A percentile compares a stretch with the other conserved stretches of the same genome.
These are phyloP conservation scores for Pleurostoma richardsiae DNA, from an alignment of 2,329 filamentous ascomycete genomes.

Conservation along the genomic window DNA sequence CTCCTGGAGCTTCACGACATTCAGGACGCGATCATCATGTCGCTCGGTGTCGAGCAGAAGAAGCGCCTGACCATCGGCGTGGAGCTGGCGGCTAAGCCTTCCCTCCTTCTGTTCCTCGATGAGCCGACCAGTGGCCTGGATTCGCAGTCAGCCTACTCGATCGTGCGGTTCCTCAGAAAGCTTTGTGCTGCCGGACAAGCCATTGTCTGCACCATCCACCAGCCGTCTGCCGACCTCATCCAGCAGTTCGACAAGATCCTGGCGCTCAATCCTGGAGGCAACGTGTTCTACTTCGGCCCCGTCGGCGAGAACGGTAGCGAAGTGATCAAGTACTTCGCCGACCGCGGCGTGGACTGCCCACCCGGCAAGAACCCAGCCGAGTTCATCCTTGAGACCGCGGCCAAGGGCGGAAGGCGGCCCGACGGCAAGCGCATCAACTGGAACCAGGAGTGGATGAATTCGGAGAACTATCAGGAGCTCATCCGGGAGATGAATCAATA, in stretches of 20 bases:
- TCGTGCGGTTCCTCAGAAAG: conserved; percentile 65
- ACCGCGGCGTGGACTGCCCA: conserved; percentile 43
- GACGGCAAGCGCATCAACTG: conserved; percentile 36
- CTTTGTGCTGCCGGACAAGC: conserved; percentile 40
- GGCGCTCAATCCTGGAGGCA: conserved; percentile 53
- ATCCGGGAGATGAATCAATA: conserved; percentile 31
- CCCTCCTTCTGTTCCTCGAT: conserved; percentile 68
- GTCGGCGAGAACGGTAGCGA: conserved; percentile 57
- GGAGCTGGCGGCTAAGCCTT: conserved; percentile 67
- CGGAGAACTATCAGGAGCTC: conserved; percentile 23
- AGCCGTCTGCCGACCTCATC: conserved; percentile 36
- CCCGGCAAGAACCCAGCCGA: conserved; percentile 58
- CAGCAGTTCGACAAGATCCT: conserved; percentile 47
- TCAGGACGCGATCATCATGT: conserved; percentile 64
- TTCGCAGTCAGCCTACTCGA: conserved; percentile 69
- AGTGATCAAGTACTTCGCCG: conserved; percentile 55
- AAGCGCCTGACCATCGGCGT: conserved; percentile 68
- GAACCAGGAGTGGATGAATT: conserved; percentile 28
- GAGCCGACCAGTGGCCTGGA: conserved; percentile 73
- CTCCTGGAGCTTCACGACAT: conserved; percentile 63
- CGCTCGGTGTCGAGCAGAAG: conserved; percentile 48
- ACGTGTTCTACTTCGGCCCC: conserved; percentile 69
- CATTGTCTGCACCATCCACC: conserved; percentile 39
- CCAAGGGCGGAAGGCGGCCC: conserved; percentile 34
- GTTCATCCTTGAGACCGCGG: conserved; percentile 48